Evolutionary conservation across 129 eudicot genomes (phyloP).

Genomic region (Saussurea involucrata): DNA sequence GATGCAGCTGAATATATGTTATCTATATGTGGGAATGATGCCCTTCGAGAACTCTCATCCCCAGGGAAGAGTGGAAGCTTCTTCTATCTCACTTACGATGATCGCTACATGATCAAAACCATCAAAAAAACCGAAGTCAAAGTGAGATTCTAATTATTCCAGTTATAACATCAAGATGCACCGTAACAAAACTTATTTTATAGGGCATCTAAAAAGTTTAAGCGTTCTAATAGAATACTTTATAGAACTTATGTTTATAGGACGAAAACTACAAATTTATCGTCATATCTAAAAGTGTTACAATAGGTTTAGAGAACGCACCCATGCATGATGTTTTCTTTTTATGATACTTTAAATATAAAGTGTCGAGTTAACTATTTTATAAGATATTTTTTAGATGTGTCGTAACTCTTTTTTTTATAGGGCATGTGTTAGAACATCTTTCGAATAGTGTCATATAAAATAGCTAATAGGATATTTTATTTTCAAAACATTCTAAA

Average conservation of each 20-base stretch:
- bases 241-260: too few relatives aligned
- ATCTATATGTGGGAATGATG: conserved; percentile 66
- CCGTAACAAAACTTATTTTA: too few relatives aligned
- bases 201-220: too few relatives aligned
- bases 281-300: background rate
- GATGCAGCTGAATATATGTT: conserved; percentile 83
- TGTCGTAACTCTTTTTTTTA: too few relatives aligned
- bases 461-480: background rate
- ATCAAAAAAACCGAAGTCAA: conserved; percentile 74
- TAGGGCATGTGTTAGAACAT: background rate
- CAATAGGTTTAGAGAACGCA: background rate
- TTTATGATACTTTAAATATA: background rate
- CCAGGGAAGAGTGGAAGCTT: conserved; percentile 84
- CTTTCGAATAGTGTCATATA: background rate
- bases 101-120: conserved; percentile 81
- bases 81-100: conserved; percentile 65
- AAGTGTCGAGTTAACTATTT: background rate
- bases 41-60: conserved; percentile 68
- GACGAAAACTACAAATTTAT: too few relatives aligned
- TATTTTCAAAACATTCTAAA: too few relatives aligned
- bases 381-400: background rate
- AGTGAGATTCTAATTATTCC: conserved; percentile 28
- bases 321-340: too few relatives aligned
- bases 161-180: background rate
- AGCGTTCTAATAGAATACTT: background rate